Evolutionary conservation across 805 yeast species (phyloP).

Genomic region (Komagataella kurtzmanii): DNA sequence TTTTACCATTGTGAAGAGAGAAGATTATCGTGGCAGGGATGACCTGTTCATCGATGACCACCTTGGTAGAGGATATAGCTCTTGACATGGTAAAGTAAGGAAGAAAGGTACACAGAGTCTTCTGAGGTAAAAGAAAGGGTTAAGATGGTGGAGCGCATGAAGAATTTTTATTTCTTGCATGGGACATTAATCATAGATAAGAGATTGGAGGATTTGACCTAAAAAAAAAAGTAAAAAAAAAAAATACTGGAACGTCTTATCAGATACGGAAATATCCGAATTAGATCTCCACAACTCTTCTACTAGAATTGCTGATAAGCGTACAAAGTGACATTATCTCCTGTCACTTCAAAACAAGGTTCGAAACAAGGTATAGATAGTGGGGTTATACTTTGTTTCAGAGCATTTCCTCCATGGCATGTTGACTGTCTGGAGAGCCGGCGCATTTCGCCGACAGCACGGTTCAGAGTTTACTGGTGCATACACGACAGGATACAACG

Average conservation of each 20-base stretch:
- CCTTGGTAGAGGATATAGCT: conserved; percentile 50
- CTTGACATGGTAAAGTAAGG: conserved; percentile 27
- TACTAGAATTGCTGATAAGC: not conserved
- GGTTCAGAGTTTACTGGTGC: too few relatives aligned
- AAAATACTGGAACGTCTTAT: not conserved
- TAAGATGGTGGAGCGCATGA: not conserved
- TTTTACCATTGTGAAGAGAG: conserved; percentile 42
- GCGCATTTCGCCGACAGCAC: too few relatives aligned
- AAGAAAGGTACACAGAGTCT: not conserved
- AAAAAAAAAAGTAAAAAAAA: too few relatives aligned
- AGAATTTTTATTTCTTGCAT: not conserved
- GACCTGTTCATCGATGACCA: conserved; percentile 31
- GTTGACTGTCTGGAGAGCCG: too few relatives aligned
- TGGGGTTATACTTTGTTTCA: too few relatives aligned
- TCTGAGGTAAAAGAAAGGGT: not conserved
- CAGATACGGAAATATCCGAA: not conserved
- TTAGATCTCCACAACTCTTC: not conserved
- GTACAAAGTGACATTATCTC: too few relatives aligned
- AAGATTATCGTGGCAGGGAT: conserved; percentile 54
- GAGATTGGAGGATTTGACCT: not conserved
- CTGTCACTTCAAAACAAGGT: not conserved
- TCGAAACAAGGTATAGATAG: too few relatives aligned
- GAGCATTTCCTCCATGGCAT: too few relatives aligned
- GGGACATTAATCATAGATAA: not conserved
- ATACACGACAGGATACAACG: too few relatives aligned